Base-by-base conservation (phyloP, 306 rosid genomes). In the Prunus mongolica region DNA sequence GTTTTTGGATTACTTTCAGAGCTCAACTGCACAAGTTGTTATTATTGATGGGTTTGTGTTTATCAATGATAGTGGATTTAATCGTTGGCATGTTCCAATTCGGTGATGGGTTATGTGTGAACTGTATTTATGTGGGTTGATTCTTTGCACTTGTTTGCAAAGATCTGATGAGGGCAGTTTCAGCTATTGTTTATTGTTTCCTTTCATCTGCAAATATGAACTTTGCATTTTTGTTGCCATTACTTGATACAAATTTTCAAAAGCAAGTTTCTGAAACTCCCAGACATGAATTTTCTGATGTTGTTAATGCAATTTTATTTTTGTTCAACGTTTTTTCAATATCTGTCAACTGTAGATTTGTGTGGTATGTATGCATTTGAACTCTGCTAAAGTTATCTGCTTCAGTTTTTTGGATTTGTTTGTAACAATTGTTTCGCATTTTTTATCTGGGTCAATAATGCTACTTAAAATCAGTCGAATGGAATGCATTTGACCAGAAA, bases 121-220 rank as follows among this genome's bases (percentile, higher is more conserved):
- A 34, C 63, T 58, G 58, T 18, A 16, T 69, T 58, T 72, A 24
- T 72, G 25, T 44, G 41, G 76, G 38, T 54, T 52, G 58, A 69
- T 34, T 34, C 41, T 34, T 12, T 25, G n/a, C 41, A 11, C 69
- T 81, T 78, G 66, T 49, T 81, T 79, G 60, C 65, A 73, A 78
- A 81, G 88, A 79, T 89, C 83, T 83, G 75, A 77, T 76, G 66
- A 45, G 52, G 3, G 61, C 30, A 28, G 41, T 30, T 65, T 44
- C 57, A 56, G 15, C 44, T 62, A 5, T 61, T 71, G 38, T 6
- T 78, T 19, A 5, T 69, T 60, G 32, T 24, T 63, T 64, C 54
- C 64, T 45, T 78, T 41, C 8, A 19, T 6, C 44, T 69, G 16
- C 22, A 22, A 41, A 22, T 32, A 3, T 15, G 58, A 56, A 24